Percentiles rank a stretch among this genome's conserved stretches.
Conservation (phyloP, 2,329 filamentous ascomycete genomes). For the Neofusicoccum cordaticola region DNA sequence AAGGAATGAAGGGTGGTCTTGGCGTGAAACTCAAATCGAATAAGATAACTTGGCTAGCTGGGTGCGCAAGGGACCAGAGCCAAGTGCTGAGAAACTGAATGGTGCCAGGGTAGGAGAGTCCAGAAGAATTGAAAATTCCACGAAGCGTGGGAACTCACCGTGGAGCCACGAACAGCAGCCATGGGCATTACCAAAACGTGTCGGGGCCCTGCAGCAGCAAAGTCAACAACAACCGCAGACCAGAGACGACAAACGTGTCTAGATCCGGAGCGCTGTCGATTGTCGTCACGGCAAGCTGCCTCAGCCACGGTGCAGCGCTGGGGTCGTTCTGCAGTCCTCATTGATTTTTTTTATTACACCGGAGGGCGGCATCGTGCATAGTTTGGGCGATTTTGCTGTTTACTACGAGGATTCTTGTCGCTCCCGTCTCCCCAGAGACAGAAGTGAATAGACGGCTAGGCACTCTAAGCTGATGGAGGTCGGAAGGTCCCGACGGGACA, state of each 20-base stretch:
- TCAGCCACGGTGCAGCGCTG: background rate
- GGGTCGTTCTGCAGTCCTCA: background rate
- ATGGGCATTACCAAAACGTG: background rate
- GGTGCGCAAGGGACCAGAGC: background rate
- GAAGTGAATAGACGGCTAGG: background rate
- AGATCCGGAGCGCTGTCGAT: background rate
- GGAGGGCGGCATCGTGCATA: conserved; percentile 4
- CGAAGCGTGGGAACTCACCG: background rate
- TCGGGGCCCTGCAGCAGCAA: conserved; percentile 1
- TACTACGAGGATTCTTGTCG: conserved; percentile 9
- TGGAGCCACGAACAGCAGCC: background rate
- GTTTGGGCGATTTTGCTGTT: conserved; percentile 9
- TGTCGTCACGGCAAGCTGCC: conserved; percentile 8
- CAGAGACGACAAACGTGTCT: background rate
- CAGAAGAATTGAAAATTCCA: background rate
- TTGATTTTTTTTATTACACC: conserved; percentile 5
- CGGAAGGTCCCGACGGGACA: background rate
- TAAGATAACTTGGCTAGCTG: background rate
- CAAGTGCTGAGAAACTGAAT: background rate
- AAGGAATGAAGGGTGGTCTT: background rate
- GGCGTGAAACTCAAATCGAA: background rate
- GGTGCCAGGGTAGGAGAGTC: background rate
- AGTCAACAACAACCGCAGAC: background rate
- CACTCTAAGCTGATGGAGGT: conserved; percentile 6
- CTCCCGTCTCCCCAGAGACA: conserved; percentile 4